Percentiles rank a stretch among this genome's conserved stretches.
These are phyloP conservation scores for Taiozyma sp. DNA, from an alignment of 1,139 yeast genomes.

Conservation along the genomic window DNA sequence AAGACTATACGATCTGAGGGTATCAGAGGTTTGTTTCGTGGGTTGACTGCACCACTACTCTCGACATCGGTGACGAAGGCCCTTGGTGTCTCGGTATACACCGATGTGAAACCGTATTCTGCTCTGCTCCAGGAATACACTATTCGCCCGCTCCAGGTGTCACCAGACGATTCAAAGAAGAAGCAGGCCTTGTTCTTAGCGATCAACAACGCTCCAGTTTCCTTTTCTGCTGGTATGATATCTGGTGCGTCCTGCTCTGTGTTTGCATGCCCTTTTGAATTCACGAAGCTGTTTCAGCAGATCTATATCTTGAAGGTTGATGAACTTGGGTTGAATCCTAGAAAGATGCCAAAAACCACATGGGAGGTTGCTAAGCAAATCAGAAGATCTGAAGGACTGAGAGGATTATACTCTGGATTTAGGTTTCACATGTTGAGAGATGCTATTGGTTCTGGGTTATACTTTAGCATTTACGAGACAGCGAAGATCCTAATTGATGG, in stretches of 20 bases:
- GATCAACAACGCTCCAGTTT: slow-evolving; percentile 54
- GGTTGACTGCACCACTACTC: slow-evolving; percentile 65
- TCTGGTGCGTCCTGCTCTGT: slow-evolving; percentile 64
- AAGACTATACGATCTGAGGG: slow-evolving; percentile 62
- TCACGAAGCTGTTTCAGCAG: slow-evolving; percentile 78
- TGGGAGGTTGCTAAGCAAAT: slow-evolving; percentile 46
- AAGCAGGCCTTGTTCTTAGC: slow-evolving; percentile 23
- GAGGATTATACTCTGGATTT: slow-evolving; percentile 70
- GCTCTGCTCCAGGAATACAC: slow-evolving; percentile 25
- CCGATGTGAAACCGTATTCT: slow-evolving; percentile 47
- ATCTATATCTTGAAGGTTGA: slow-evolving; percentile 45
- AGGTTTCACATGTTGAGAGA: slow-evolving; percentile 64
- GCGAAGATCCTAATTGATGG: slow-evolving; percentile 23
- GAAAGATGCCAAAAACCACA: slow-evolving; percentile 36
- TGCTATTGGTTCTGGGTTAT: slow-evolving; percentile 64
- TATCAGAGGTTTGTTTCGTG: slow-evolving; percentile 65
- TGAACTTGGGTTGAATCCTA: slow-evolving; percentile 18
- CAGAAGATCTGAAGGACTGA: slow-evolving; percentile 48
- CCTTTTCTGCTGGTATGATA: slow-evolving; percentile 57
- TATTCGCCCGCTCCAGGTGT: slow-evolving; percentile 13
- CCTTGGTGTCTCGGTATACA: slow-evolving; percentile 60
- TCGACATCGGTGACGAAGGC: slow-evolving; percentile 65
- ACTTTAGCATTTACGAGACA: slow-evolving; percentile 72
- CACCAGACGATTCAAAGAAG: slow-evolving; percentile 5
- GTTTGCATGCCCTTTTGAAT: slow-evolving; percentile 82